These are phyloP conservation scores for Pleurotus citrinopileatus DNA, from an alignment of 768 basidiomycete species.

Conservation along the genomic window DNA sequence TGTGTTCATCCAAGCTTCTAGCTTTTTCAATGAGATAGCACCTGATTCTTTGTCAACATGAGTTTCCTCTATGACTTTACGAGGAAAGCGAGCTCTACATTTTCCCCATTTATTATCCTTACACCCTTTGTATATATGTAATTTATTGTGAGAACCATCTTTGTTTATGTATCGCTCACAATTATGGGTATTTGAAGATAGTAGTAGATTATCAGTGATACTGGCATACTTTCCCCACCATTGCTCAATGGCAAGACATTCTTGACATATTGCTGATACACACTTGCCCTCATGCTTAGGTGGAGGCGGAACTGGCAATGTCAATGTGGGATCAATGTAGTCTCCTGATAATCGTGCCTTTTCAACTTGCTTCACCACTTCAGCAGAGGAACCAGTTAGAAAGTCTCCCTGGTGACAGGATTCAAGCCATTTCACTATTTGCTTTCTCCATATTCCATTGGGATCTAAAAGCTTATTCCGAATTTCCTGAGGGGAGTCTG, in stretches of 20 bases:
- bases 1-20: slow-evolving; percentile 27
- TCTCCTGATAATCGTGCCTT: neutral
- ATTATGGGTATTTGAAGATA: slow-evolving; percentile 24
- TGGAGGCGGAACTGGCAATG: neutral
- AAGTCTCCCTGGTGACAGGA: slow-evolving; percentile 11
- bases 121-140: slow-evolving; percentile 16
- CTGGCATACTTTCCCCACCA: slow-evolving; percentile 17
- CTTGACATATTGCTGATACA: no score
- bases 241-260: neutral
- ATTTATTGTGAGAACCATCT: slow-evolving; percentile 11
- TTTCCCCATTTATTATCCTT: slow-evolving; percentile 21
- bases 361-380: slow-evolving; percentile 13
- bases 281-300: no score
- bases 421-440: slow-evolving; percentile 12
- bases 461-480: slow-evolving; percentile 9
- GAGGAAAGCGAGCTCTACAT: slow-evolving; percentile 32
- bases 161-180: slow-evolving; percentile 14
- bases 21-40: slow-evolving; percentile 24
- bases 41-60: slow-evolving; percentile 24
- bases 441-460: slow-evolving; percentile 7
- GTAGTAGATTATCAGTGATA: slow-evolving; percentile 22
- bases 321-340: slow-evolving; percentile 10
- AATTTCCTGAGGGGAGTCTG: slow-evolving; percentile 16
- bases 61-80: slow-evolving; percentile 18
- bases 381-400: neutral